Evolutionary conservation across 2,329 filamentous ascomycete species (phyloP), one percentile per base, ranked within the genome.

Genomic region (Paecilomyces fulvus): DNA sequence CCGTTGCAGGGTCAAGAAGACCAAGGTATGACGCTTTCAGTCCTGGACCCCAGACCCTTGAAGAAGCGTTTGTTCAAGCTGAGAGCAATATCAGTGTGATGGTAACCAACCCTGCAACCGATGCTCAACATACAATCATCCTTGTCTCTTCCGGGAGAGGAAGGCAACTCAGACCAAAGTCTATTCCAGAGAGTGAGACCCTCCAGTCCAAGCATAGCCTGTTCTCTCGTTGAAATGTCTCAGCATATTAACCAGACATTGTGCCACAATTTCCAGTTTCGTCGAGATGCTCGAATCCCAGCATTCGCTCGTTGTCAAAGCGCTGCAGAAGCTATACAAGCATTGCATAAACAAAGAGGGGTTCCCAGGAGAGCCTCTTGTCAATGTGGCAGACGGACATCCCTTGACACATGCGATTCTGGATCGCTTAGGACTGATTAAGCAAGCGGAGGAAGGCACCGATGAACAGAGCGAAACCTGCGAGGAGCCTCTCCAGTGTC

Each of bases 1-100:
- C 65, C 72, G 73, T n/a, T 76, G 73, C 61, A 70, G 73, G 55
- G 71, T 76, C 49, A 76, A 76, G 60, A 76, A 76, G 61, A 75
- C 73, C 56, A 76, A 76, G 68, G 73, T 75, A 56, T 53, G 56
- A 58, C 57, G 62, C 66, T 58, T 23, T 49, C 23, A 55, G 21
- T 21, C 25, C 49, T 49, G 52, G 33, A 31, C 33, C 52, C 58
- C 30, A 52, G 54, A 49, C 48, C 33, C 52, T 43, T 33, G 31
- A 21, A 33, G 58, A 17, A 33, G 10, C 8, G 30, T 20, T n/a
- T 10, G n/a, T 12, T 30, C 46, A 12, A 53, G 21, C 20, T 43
- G 37, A 37, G 30, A 58, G 56, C 53, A 30, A 49, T 49, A n/a
- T 8, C 56, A 76, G 73, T 76, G 73, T 60, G 73, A 76, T 67